Evolutionary conservation across 1,284 basidiomycete genomes (phyloP), one percentile per base, ranked within the genome.

Genomic region (Tremellales sp.): DNA sequence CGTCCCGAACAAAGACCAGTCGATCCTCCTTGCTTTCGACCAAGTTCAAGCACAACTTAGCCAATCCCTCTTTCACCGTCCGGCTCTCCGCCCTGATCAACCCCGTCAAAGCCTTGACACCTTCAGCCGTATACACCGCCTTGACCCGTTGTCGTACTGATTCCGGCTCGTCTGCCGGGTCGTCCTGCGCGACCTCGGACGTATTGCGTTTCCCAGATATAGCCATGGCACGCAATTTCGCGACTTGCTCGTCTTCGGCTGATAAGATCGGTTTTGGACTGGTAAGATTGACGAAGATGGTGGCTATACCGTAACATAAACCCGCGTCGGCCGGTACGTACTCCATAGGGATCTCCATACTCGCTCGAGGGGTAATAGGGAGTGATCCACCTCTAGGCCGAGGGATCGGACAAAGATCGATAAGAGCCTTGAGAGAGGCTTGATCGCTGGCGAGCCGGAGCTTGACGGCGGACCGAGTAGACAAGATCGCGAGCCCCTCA

Each of bases 401-500:
- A 15, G 59, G 57, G 3, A 56, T 45, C 15, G 70, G 72, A 7
- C 69, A 61, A 17, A 74, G 63, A 0, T 79, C 68, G 62, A 88
- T 82, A 4, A 93, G 77, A 26, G 77, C 73, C 43, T 76, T 77
- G 40, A 90, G 75, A 63, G 91, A 84, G 1, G 63, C 55, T 0
- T 75, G 26, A 55, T 85, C 80, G 13, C 74, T 73, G 13, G 82
- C 80, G 39, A 92, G 73, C 26, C 69, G 65, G 55, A 85, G 83
- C 69, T 89, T 88, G 56, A 87, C 77, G 1, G 70, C 56, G 0
- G 87, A 78, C 54, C 83, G 80, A 27, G 81, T 75, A 52, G 83
- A 87, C 49, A 91, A 80, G 68, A 92, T 87, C 7, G 86, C 86
- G 45, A 96, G 74, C 0, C 85, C 89, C 74, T 96, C 91, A 8